These are phyloP conservation scores for Suhomyces tanzawaensis DNA, from an alignment of 805 yeast species.

Conservation along the genomic window DNA sequence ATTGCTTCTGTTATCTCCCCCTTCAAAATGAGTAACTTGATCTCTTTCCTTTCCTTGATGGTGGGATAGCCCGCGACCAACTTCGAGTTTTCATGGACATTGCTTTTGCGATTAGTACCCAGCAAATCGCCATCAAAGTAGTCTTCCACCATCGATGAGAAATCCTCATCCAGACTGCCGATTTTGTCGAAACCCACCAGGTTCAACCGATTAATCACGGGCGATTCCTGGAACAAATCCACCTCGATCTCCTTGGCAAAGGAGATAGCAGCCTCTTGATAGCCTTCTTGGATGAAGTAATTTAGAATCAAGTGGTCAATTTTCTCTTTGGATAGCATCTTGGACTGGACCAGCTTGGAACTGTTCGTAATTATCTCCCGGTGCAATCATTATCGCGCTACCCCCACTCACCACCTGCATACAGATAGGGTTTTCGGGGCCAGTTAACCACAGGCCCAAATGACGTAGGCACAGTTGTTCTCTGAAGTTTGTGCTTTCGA, in stretches of 20 bases:
- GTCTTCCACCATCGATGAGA: conserved; percentile 11
- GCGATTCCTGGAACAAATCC: conserved; percentile 10
- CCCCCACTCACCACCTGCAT: too few relatives aligned
- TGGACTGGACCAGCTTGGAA: too few relatives aligned
- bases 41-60: conserved; percentile 50
- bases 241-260: conserved; percentile 59
- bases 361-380: too few relatives aligned
- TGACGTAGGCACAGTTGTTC: too few relatives aligned
- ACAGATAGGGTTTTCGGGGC: too few relatives aligned
- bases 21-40: conserved; percentile 50
- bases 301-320: conserved; percentile 60
- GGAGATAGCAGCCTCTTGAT: conserved; percentile 60
- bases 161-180: conserved; percentile 11
- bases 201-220: conserved; percentile 10
- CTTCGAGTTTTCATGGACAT: conserved; percentile 10
- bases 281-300: conserved; percentile 76
- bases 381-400: too few relatives aligned
- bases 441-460: too few relatives aligned
- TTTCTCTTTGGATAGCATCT: conserved; percentile 26
- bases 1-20: conserved; percentile 66
- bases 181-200: conserved; percentile 2
- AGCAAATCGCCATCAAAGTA: conserved; percentile 3
- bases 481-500: too few relatives aligned
- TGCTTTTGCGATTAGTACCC: background rate
- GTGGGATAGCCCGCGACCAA: conserved; percentile 44